A percentile compares a stretch with the other conserved stretches of the same genome.
phyloP scores from a whole-genome alignment of 805 yeast genomes.

The Candida hungchunana region DNA sequence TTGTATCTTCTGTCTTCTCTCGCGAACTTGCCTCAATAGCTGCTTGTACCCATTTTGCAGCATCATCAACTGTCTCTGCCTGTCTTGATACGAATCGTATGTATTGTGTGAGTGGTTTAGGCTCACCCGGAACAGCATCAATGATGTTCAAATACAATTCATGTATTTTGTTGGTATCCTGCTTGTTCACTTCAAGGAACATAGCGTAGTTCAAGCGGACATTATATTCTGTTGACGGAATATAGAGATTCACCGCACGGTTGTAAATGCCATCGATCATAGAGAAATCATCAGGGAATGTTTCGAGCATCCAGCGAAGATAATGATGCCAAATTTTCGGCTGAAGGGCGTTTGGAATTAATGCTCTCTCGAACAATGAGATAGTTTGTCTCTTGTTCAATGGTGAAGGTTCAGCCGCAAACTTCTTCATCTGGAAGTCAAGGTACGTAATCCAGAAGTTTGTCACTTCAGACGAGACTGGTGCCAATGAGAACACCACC shows the following conservation, averaged over 20 bases:
- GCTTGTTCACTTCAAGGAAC: slow-evolving; percentile 16
- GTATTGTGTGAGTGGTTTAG: slow-evolving; percentile 22
- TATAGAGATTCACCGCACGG: slow-evolving; percentile 45
- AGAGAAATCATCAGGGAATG: slow-evolving; percentile 26
- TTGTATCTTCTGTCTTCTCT: slow-evolving; percentile 8
- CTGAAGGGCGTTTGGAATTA: slow-evolving; percentile 61
- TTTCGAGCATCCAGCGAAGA: slow-evolving; percentile 44
- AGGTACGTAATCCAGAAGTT: slow-evolving; percentile 62
- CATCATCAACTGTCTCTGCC: slow-evolving; percentile 21
- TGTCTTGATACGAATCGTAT: slow-evolving; percentile 19
- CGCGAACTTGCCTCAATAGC: slow-evolving; percentile 18
- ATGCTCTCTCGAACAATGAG: slow-evolving; percentile 64
- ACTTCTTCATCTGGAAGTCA: slow-evolving; percentile 42
- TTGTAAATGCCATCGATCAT: slow-evolving; percentile 42
- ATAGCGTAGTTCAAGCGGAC: slow-evolving; percentile 23
- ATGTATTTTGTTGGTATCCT: slow-evolving; percentile 14
- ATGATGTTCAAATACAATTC: slow-evolving; percentile 21
- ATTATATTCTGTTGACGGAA: slow-evolving; percentile 17
- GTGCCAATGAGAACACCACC: slow-evolving; percentile 49
- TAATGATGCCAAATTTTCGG: slow-evolving; percentile 69
- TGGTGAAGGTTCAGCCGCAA: slow-evolving; percentile 17
- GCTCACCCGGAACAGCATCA: slow-evolving; percentile 7
- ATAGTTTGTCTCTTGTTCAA: slow-evolving; percentile 28
- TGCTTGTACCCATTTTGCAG: slow-evolving; percentile 22
- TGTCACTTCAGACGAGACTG: slow-evolving; percentile 40